Evolutionary conservation across 179 eudicot genomes (phyloP), one percentile per base, ranked within the genome.

Genomic region (Carnegiea gigantea): DNA sequence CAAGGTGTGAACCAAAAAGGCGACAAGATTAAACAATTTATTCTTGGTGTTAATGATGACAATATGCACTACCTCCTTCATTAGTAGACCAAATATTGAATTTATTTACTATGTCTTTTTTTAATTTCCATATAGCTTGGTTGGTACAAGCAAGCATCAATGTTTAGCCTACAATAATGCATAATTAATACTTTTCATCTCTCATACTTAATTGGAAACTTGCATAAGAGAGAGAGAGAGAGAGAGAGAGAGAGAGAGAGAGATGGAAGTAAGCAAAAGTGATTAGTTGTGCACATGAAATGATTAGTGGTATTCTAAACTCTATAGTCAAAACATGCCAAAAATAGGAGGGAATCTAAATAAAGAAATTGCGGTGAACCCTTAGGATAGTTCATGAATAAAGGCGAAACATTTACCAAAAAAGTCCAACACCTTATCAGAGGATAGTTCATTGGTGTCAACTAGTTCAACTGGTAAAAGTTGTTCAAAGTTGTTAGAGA

Each of bases 21-120:
- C 75, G 64, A 73, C 28, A 59, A 46, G 70, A 54, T 36, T 44
- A 64, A 60, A 78, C 49, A 75, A 79, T 17, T 49, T 5, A 70
- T 60, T 21, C 77, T 44, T 53, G 48, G 73, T 40, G 75, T 79
- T 68, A 70, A 72, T 68, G 79, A 83, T 83, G 71, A 79, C 70
- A 30, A 14, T 57, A 82, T 40, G 67, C 51, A 23, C 82, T n/a
- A 44, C 23, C 60, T 59, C 17, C 60, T 60, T 73, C n/a, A 24
- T 21, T 14, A 70, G 49, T n/a, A 65, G 17, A 77, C 28, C 72
- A 24, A 28, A 54, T 70, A 24, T 53, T 70, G 78, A 1, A 30
- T 67, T 43, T 24, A 70, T 51, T 71, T 44, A 9, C 54, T 51
- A 24, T 15, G 49, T 23, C n/a, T 26, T 67, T 23, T 28, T 38